Base-by-base conservation (phyloP, 257 asterid species). In the Mitragyna speciosa region DNA sequence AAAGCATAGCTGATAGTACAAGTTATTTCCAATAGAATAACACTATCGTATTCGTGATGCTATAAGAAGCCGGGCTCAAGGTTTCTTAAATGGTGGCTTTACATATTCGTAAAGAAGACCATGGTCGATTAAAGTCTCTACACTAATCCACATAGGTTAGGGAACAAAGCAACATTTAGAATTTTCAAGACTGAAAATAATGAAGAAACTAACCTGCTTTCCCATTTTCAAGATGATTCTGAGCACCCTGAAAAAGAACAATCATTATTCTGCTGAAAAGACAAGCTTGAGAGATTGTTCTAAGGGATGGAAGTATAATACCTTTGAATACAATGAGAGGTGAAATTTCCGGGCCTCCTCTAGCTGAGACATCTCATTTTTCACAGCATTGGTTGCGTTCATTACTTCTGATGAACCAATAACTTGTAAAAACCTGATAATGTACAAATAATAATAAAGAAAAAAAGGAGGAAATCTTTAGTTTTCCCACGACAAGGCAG, bases 261-360 rank as follows among this genome's bases (percentile, higher is more conserved):
- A 71, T 52, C 22, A 67, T 79, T 67, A 85, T 26, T 76, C 41
- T 33, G 69, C 74, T 28, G 61, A 43, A n/a, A n/a, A 58, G 15
- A 67, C 59, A 70, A 51, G 54, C 39, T 63, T 20, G 11, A 80
- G 72, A 80, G 51, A 83, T 76, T 58, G 76, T 74, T 59, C 76
- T 64, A 41, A 65, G 70, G 58, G 17, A 20, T 31, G 72, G 14
- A 78, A 78, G 7, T 54, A 61, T 63, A 81, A 84, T 87, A 93
- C 99, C 97, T 87, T 93, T 51, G 86, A 78, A 88, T 92, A 89
- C 22, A 93, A 84, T 28, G 98, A 93, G 77, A 89, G 82, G 83
- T 95, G 99, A 87, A 93, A 95, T 39, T 72, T 86, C 22, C 92
- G 88, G 78, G 97, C 92, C 84, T 92, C 98, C 85, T 91, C 98